Base-by-base conservation (phyloP, 441 rosid species). In the Eutrema salsugineum region DNA sequence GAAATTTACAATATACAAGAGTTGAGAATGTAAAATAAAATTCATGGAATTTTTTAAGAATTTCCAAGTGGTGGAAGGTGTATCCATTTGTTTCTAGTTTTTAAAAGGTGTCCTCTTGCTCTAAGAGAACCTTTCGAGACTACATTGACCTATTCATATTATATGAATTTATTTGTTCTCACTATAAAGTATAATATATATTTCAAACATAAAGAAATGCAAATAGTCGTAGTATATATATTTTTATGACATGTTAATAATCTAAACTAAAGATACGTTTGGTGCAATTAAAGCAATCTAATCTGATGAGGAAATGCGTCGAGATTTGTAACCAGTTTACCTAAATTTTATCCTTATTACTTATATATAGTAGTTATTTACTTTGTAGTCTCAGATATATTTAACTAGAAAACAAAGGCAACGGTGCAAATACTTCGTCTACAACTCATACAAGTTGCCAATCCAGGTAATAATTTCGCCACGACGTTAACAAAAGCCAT, bases 81-180 rank as follows among this genome's bases (percentile, higher is more conserved):
- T 56, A 35, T 58, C 30, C 48, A 69, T 46, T 44, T 70, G 42
- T 59, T 12, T 38, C 19, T 48, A 27, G 32, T 19, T 50, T n/a
- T 20, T 5, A n/a, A 10, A 22, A 16, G 7, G 4, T 14, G 8
- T 38, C 36, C 16, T 49, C 27, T 58, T 30, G 30, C 39, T 48
- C 38, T 5, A 65, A 38, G 11, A 36, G 1, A 66, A 51, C 40
- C 40, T 73, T 44, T 60, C 40, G 49, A 74, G 62, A 60, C 72
- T 73, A 50, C 68, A 48, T 66, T 74, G 73, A 66, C 78, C 71
- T 49, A 59, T 49, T 57, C 66, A 28, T 49, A 10, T 46, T 20
- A 48, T 57, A 63, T 24, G 10, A 44, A 22, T 11, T 20, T 16
- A 42, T 27, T 24, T 38, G 32, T 38, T 28, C 33, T 22, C 33